Evolutionary conservation across 2,329 filamentous ascomycete genomes (phyloP).

Genomic region (Cercospora sp.): DNA sequence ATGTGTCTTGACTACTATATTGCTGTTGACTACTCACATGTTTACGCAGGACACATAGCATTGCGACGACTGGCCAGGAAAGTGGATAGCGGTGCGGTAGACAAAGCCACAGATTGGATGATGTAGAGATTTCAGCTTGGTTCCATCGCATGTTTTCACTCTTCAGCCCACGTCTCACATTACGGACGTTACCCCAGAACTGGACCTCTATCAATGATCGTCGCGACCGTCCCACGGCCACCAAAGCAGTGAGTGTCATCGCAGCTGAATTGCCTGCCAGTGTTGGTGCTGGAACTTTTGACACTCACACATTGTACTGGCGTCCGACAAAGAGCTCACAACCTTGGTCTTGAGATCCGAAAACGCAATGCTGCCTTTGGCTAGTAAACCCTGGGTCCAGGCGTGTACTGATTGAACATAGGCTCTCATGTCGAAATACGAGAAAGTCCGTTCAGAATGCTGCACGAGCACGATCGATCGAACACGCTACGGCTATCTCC

Average conservation of each 20-base stretch:
- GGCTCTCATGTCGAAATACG: background rate
- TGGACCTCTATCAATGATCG: background rate
- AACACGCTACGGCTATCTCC: too few relatives aligned
- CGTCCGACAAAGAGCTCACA: background rate
- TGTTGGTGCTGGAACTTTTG: background rate
- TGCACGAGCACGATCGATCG: background rate
- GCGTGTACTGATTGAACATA: background rate
- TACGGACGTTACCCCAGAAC: background rate
- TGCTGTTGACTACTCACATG: background rate
- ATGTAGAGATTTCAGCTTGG: background rate
- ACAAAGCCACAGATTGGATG: background rate
- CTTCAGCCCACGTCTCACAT: background rate
- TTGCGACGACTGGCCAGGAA: background rate
- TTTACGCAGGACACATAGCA: background rate
- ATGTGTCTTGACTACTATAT: background rate
- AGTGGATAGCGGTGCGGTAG: background rate
- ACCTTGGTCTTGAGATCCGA: background rate
- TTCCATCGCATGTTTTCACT: background rate
- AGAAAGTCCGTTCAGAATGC: background rate
- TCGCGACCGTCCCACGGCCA: background rate
- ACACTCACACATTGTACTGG: background rate
- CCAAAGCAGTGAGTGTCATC: background rate
- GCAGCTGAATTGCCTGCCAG: background rate
- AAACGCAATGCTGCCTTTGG: background rate
- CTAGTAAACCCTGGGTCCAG: too few relatives aligned